Conservation (phyloP, 495 filamentous ascomycete genomes). For the Cenococcum geophilum region DNA sequence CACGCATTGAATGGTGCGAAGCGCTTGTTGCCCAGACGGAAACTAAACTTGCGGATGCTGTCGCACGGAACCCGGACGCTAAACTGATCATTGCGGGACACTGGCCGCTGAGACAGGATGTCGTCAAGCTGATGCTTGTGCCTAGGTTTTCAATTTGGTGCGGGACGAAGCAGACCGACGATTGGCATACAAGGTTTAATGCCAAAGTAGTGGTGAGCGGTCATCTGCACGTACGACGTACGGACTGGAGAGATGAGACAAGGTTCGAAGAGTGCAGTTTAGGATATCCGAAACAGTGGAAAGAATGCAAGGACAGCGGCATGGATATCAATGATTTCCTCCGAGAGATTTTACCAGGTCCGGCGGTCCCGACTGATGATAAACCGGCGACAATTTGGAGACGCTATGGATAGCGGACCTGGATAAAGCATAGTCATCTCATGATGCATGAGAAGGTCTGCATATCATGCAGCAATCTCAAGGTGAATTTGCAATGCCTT, state of each 20-base stretch:
- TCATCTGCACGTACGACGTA: conserved; percentile 39
- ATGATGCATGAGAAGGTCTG: no score
- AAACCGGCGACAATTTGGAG: conserved; percentile 24
- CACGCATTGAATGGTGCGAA: conserved; percentile 38
- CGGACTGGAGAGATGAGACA: conserved; percentile 39
- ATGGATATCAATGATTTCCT: conserved; percentile 38
- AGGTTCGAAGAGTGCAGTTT: conserved; percentile 39
- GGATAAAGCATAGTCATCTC: no score
- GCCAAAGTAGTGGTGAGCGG: conserved; percentile 40
- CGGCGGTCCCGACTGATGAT: conserved; percentile 15
- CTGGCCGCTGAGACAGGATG: conserved; percentile 40
- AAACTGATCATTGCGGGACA: conserved; percentile 36
- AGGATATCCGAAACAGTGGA: conserved; percentile 41
- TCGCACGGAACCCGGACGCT: conserved; percentile 19
- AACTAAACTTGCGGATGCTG: conserved; percentile 32
- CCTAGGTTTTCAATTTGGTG: conserved; percentile 40
- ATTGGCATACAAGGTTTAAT: conserved; percentile 38
- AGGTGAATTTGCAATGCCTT: no score
- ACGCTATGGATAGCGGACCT: conserved; percentile 13
- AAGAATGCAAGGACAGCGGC: conserved; percentile 35
- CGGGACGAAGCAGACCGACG: conserved; percentile 39
- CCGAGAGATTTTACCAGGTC: conserved; percentile 39
- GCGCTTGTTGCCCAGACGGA: conserved; percentile 30
- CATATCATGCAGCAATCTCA: no score
- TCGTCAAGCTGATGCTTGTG: conserved; percentile 35